Percentiles rank a stretch among this genome's conserved stretches.
phyloP scores from a whole-genome alignment of 768 basidiomycete genomes.

The Chalciporus pseudorubinellus region DNA sequence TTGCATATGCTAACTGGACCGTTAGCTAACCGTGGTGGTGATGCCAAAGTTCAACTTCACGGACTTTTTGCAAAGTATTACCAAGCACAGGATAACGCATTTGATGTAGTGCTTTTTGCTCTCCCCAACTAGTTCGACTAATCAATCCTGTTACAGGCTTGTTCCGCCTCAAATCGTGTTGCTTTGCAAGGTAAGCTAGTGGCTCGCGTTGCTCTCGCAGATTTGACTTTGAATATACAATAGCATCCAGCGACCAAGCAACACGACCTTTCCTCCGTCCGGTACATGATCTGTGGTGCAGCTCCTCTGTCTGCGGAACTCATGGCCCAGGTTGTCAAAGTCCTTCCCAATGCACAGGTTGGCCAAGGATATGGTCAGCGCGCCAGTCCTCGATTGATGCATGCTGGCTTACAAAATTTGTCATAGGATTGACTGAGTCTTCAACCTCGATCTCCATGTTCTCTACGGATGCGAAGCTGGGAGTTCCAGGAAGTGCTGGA shows the following conservation, averaged over 20 bases:
- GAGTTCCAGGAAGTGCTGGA: constrained; percentile 51
- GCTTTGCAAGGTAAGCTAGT: constrained; percentile 55
- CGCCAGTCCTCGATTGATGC: not conserved
- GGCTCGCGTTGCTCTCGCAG: not conserved
- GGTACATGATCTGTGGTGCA: constrained; percentile 55
- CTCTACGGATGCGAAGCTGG: constrained; percentile 45
- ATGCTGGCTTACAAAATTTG: not conserved
- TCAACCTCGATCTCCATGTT: constrained; percentile 52
- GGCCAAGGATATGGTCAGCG: constrained; percentile 61
- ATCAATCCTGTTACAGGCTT: constrained; percentile 36
- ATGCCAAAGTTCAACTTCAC: constrained; percentile 62
- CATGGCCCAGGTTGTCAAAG: constrained; percentile 39
- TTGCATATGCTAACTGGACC: constrained; percentile 4
- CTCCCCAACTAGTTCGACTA: not conserved
- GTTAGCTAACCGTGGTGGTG: constrained; percentile 54
- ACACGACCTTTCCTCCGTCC: constrained; percentile 51
- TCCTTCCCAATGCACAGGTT: constrained; percentile 58
- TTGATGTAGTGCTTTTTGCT: constrained; percentile 40
- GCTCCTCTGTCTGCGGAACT: constrained; percentile 63
- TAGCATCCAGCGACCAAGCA: constrained; percentile 53
- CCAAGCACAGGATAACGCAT: constrained; percentile 54
- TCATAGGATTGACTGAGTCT: constrained; percentile 66
- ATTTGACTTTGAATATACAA: not conserved
- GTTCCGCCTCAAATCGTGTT: constrained; percentile 67
- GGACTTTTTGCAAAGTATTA: constrained; percentile 60